Base-by-base conservation (phyloP, 805 yeast species). In the Saccharomycopsis schoenii region DNA sequence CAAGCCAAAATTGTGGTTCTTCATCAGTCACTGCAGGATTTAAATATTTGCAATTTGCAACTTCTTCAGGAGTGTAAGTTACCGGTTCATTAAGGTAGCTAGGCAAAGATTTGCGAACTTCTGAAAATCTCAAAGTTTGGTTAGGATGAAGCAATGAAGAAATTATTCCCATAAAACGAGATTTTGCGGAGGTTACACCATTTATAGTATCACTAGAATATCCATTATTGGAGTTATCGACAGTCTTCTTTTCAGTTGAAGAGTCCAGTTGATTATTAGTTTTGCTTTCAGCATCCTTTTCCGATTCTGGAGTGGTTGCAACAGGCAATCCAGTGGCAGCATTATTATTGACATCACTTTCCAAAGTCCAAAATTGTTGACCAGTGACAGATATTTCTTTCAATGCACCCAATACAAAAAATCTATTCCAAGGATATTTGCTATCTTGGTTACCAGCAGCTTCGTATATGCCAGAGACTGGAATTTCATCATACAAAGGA, bases 1-100 rank as follows among this genome's bases (percentile, higher is more conserved):
- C 83, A 64, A 87, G 75, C 96, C 96, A 88, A 57, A 86, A 75
- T 61, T 80, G 79, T 37, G 90, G 89, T 63, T 75, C 83, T 8
- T 73, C 78, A 39, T 77, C 84, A n/a, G 69, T 72, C 43, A 83
- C 79, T 50, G 81, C 80, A 25, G 89, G 89, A 67, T 83, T 81
- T 42, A 77, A 75, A 67, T 82, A 85, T 21, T 80, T 77, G 58
- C 71, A 68, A 61, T 71, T 70, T 40, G 76, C 67, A 63, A 76
- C 77, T 55, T 76, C 64, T 40, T 60, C 66, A 14, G 59, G 43
- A 56, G 54, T 55, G 51, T 68, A 66, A 2, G 58, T 41, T n/a
- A 67, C 65, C 17, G 69, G 66, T 17, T 59, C 64, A 41, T 67
- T 65, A 63, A 66, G 68, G 55, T 24, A 64, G 12, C 24, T 21